Conservation (phyloP, 2,329 filamentous ascomycete species). For the Clonostachys byssicola region DNA sequence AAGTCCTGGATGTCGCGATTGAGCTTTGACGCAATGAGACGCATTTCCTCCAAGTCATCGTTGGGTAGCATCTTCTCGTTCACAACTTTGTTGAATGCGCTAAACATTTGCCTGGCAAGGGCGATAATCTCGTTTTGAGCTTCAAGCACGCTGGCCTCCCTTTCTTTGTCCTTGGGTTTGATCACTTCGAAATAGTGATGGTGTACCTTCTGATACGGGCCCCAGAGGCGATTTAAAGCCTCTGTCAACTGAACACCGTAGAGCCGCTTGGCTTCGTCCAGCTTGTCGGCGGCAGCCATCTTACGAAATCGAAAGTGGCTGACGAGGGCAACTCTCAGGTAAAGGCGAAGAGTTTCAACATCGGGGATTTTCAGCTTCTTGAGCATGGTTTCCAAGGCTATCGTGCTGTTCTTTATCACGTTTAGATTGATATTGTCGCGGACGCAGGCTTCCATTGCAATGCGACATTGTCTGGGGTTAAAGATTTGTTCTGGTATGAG, state of each 20-base stretch:
- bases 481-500: constrained; percentile 42
- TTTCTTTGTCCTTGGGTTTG: constrained; percentile 11
- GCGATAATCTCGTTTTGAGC: constrained; percentile 31
- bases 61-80: constrained; percentile 31
- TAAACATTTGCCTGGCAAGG: constrained; percentile 39
- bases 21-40: constrained; percentile 22
- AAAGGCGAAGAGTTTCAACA: constrained; percentile 43
- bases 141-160: constrained; percentile 20
- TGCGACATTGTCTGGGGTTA: constrained; percentile 55
- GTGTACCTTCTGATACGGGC: constrained; percentile 35
- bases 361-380: constrained; percentile 37
- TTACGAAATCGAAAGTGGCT: constrained; percentile 33
- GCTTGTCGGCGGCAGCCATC: constrained; percentile 19
- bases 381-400: constrained; percentile 62
- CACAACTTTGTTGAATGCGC: constrained; percentile 36
- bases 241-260: constrained; percentile 45
- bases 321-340: constrained; percentile 50
- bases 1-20: constrained; percentile 30
- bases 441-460: constrained; percentile 70
- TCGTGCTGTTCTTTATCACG: constrained; percentile 59
- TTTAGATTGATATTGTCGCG: constrained; percentile 75
- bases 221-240: constrained; percentile 47
- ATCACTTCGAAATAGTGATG: constrained; percentile 25
- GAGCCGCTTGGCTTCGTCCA: constrained; percentile 27
- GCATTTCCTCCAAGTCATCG: constrained; percentile 23